Conservation (phyloP, 768 basidiomycete genomes). For the Pulveroboletus sp. region DNA sequence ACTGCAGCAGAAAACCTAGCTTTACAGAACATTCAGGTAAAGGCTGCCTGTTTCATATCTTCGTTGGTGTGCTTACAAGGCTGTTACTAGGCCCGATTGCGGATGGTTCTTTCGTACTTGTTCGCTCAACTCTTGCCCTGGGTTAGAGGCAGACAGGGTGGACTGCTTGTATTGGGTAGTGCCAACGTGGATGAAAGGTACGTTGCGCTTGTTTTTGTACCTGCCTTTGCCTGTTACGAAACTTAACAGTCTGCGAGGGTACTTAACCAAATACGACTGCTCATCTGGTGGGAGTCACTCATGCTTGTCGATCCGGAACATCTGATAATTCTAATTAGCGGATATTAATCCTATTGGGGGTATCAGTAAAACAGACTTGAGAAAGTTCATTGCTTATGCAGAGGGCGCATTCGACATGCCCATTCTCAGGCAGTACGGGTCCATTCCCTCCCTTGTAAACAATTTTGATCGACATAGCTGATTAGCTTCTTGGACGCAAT, state of each 20-base stretch:
- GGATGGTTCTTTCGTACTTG: conserved; percentile 93
- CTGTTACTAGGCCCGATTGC: conserved; percentile 65
- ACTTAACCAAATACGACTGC: conserved; percentile 97
- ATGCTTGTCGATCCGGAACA: neutral
- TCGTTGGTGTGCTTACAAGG: neutral
- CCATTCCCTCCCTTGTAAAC: neutral
- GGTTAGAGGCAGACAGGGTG: conserved; percentile 79
- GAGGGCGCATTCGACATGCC: conserved; percentile 76
- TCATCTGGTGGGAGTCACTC: conserved; percentile 58
- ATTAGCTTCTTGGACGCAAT: conserved; percentile 83
- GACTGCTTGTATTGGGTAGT: conserved; percentile 91
- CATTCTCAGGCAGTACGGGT: conserved; percentile 65
- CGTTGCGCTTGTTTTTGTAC: conserved; percentile 7
- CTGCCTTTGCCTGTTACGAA: neutral
- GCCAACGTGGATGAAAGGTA: conserved; percentile 98
- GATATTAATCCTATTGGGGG: conserved; percentile 98
- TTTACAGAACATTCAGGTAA: conserved; percentile 92
- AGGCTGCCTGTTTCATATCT: neutral
- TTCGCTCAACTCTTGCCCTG: conserved; percentile 95
- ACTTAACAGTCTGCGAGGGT: conserved; percentile 74
- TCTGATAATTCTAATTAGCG: conserved; percentile 41
- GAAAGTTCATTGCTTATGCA: conserved; percentile 90
- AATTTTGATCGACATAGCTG: neutral
- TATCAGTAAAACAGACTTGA: conserved; percentile 96
- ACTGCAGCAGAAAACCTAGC: conserved; percentile 87